These are phyloP conservation scores for Scutellaria galericulata DNA, from an alignment of 257 asterid genomes.

Conservation along the genomic window DNA sequence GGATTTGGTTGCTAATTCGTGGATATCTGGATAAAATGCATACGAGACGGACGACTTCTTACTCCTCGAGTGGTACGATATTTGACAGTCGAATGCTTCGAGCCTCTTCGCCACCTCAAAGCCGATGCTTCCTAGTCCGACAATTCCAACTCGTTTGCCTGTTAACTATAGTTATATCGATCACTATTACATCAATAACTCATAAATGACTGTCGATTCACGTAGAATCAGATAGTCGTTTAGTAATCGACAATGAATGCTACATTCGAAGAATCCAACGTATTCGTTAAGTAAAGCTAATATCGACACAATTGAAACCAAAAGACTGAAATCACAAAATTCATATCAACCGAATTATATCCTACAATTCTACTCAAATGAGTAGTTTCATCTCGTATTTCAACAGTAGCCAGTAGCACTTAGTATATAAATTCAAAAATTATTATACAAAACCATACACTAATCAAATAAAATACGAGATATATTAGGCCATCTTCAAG, in stretches of 20 bases:
- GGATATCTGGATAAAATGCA: slow-evolving; percentile 42
- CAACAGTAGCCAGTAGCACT: too few relatives aligned
- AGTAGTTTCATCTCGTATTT: too few relatives aligned
- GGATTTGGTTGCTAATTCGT: slow-evolving; percentile 51
- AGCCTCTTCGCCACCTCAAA: slow-evolving; percentile 73
- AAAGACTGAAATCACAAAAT: too few relatives aligned
- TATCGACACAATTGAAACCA: too few relatives aligned
- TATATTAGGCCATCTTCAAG: too few relatives aligned
- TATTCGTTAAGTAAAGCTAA: too few relatives aligned
- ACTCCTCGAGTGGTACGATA: slow-evolving; percentile 62
- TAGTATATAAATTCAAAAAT: too few relatives aligned
- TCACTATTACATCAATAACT: background rate
- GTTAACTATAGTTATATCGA: slow-evolving; percentile 48
- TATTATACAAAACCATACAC: too few relatives aligned
- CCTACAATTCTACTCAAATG: too few relatives aligned
- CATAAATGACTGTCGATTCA: background rate
- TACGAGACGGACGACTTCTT: slow-evolving; percentile 51
- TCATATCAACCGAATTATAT: too few relatives aligned
- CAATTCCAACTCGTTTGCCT: slow-evolving; percentile 73
- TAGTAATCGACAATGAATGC: background rate
- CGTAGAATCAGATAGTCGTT: background rate
- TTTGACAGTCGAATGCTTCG: slow-evolving; percentile 61
- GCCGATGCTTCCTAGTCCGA: slow-evolving; percentile 89
- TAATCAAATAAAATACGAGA: too few relatives aligned
- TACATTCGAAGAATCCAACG: background rate